phyloP scores from a whole-genome alignment of 108 stramenopile genomes.

The Skeletonema grethae region DNA sequence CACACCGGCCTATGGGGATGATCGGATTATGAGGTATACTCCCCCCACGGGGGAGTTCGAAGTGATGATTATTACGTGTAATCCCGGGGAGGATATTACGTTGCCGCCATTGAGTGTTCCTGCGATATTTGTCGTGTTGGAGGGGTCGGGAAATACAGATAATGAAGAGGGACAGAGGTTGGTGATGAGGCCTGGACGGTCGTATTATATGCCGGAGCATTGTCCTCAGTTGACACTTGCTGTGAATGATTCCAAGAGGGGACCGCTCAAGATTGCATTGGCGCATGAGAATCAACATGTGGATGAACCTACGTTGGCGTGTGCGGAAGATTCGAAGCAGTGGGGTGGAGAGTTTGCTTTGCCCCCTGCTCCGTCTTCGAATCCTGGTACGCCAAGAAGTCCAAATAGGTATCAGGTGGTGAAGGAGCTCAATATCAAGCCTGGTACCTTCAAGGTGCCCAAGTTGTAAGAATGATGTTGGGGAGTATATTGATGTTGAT shows the following conservation, averaged over 20 bases:
- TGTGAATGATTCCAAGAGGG: slow-evolving; percentile 56
- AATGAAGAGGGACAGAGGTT: slow-evolving; percentile 54
- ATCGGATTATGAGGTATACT: slow-evolving; percentile 75
- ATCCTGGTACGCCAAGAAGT: background rate
- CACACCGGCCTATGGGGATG: slow-evolving; percentile 54
- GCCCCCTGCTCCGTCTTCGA: background rate
- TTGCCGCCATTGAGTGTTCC: slow-evolving; percentile 60
- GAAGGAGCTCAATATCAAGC: background rate
- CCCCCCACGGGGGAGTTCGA: slow-evolving; percentile 84
- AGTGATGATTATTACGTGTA: slow-evolving; percentile 70
- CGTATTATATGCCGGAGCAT: slow-evolving; percentile 55
- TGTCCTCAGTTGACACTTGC: slow-evolving; percentile 52
- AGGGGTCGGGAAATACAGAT: slow-evolving; percentile 73
- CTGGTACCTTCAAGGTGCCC: background rate
- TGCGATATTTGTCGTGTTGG: slow-evolving; percentile 69
- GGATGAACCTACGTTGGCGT: slow-evolving; percentile 54
- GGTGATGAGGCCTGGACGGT: slow-evolving; percentile 68
- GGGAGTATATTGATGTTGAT: background rate
- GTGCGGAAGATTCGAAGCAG: slow-evolving; percentile 32
- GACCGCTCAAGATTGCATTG: slow-evolving; percentile 73
- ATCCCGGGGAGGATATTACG: slow-evolving; percentile 60
- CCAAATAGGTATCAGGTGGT: background rate
- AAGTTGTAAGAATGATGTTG: slow-evolving; percentile 3
- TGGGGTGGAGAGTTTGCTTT: slow-evolving; percentile 52
- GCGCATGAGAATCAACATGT: slow-evolving; percentile 72